Base-by-base conservation (phyloP, 2,329 filamentous ascomycete genomes). In the Colletotrichum caudatum region DNA sequence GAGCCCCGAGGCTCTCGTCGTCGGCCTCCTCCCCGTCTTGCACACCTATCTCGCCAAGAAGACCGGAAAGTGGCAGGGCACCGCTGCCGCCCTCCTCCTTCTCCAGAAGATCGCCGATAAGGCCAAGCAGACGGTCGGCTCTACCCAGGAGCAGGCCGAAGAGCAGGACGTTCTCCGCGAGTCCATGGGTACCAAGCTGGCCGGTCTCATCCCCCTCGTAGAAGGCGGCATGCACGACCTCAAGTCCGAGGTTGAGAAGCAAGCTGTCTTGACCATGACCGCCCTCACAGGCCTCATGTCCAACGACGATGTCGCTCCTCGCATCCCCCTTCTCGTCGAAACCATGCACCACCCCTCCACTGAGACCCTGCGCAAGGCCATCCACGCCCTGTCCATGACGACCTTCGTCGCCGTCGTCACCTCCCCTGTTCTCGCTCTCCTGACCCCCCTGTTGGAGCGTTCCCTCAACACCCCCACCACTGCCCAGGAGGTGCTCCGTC, bases 401-500 rank as follows among this genome's bases (percentile, higher is more conserved):
- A 99, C 96, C n/a, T 99, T 99, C 76, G 96, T 99, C 64, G 95
- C 96, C 67, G 89, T 97, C 74, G 96, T 99, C 76, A 98, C 94
- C 16, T 98, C 95, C 11, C 96, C 96, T 12, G 95, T 98, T 6
- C 90, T 99, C 69, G 96, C 96, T 23, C 90, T 99, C 67, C 88
- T 99, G 66, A 99, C 96, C 1, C 96, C 96, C 57, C 92, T 98
- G 76, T 90, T 99, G 37, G 96, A 98, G 84, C 92, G 96, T 76
- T 94, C 95, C 23, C 89, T 99, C 73, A 98, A 98, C 86, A 95
- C 92, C 73, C 96, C 95, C 11, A 90, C 90, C 20, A 99, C 96
- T 5, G 88, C 93, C 4, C 96, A 99, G 81, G 96, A 99, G 84
- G 95, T 98, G 29, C 87, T 98, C 67, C 92, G 96, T 73, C 95